phyloP scores from a whole-genome alignment of 2,329 filamentous ascomycete species.

The Aspergillus clavatus region DNA sequence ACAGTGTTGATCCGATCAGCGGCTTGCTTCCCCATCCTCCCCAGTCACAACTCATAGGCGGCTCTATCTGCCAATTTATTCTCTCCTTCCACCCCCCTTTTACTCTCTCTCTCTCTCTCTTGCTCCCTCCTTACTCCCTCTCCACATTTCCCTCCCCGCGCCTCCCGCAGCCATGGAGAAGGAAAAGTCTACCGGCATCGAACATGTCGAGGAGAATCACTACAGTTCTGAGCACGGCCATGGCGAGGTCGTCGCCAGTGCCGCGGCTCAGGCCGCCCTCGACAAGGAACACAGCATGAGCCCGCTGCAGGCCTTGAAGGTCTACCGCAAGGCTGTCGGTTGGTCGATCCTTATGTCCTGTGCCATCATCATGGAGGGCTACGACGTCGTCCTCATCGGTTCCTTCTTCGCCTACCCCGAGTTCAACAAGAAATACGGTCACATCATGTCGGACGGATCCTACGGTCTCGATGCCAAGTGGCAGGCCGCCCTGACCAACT shows the following conservation, averaged over 20 bases:
- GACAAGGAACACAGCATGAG: slow-evolving; percentile 28
- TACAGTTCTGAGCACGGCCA: no score
- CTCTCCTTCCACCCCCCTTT: no score
- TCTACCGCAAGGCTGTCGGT: slow-evolving; percentile 80
- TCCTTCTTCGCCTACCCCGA: slow-evolving; percentile 61
- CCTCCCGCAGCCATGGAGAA: slow-evolving; percentile 1
- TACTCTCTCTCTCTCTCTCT: no score
- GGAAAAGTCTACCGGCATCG: background rate
- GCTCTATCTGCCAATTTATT: no score
- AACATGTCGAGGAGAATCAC: background rate
- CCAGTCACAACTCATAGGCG: no score
- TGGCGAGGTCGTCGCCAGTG: slow-evolving; percentile 3
- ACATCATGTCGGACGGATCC: slow-evolving; percentile 25
- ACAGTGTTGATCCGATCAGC: no score
- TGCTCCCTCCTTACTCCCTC: background rate
- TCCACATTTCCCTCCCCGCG: background rate
- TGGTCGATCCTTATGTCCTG: slow-evolving; percentile 87
- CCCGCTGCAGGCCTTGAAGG: slow-evolving; percentile 38
- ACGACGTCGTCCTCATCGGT: slow-evolving; percentile 74
- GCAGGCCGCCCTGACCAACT: slow-evolving; percentile 45
- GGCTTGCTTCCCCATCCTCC: no score
- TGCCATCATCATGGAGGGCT: slow-evolving; percentile 87
- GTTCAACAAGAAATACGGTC: slow-evolving; percentile 42
- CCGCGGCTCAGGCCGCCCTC: slow-evolving; percentile 2
- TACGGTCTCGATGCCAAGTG: slow-evolving; percentile 33